Conservation (phyloP, 306 rosid species). For the Comarum palustre region DNA sequence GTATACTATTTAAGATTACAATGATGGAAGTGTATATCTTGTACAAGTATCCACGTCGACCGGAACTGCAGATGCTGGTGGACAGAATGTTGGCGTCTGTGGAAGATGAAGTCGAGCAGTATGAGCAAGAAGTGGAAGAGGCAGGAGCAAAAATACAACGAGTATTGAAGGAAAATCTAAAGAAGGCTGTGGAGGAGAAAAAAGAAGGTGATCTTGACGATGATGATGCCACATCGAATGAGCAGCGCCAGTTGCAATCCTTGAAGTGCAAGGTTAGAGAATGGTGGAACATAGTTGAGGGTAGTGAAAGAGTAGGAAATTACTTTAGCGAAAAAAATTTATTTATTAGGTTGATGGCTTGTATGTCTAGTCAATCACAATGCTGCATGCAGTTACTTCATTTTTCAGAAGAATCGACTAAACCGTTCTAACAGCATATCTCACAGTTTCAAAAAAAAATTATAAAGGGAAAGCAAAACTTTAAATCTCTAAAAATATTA, state of each 20-base stretch:
- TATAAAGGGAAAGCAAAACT: no score
- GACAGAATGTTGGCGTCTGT: not conserved
- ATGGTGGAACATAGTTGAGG: not conserved
- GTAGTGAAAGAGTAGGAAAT: no score
- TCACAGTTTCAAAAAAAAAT: no score
- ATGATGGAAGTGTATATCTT: not conserved
- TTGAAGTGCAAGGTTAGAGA: not conserved
- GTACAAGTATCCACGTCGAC: not conserved
- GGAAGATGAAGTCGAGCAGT: not conserved
- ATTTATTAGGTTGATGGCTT: no score
- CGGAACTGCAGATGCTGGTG: not conserved
- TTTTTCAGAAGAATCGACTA: no score
- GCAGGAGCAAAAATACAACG: not conserved
- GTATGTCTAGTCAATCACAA: no score
- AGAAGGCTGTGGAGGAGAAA: not conserved
- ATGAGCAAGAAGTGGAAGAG: not conserved
- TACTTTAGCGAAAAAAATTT: no score
- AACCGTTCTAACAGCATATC: no score
- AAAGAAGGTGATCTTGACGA: not conserved
- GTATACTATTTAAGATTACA: not conserved
- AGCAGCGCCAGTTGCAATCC: not conserved
- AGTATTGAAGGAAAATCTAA: not conserved
- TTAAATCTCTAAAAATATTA: no score
- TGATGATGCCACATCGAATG: not conserved
- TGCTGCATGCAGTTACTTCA: no score